Conservation (phyloP, 2,329 filamentous ascomycete genomes). For the Leptodontidium sp. region DNA sequence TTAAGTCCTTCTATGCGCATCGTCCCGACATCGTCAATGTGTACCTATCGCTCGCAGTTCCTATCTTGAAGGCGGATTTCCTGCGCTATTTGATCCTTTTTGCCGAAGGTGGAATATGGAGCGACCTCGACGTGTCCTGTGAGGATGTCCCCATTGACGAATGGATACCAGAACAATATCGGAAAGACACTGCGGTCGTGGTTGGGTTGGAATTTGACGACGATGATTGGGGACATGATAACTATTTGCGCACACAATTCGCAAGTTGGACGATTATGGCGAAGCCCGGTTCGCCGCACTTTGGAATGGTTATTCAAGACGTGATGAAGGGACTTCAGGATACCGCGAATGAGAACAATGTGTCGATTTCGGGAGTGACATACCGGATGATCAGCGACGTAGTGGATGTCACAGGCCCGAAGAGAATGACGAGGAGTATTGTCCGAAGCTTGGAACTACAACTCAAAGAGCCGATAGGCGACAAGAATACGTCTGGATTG, state of each 20-base stretch:
- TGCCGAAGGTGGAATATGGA: conserved; percentile 53
- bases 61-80: conserved; percentile 53
- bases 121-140: conserved; percentile 52
- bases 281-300: too few relatives aligned
- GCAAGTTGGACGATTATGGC: conserved; percentile 35
- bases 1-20: conserved; percentile 45
- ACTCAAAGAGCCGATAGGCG: conserved; percentile 33
- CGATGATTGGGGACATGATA: conserved; percentile 48
- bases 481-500: conserved; percentile 38
- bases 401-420: conserved; percentile 41
- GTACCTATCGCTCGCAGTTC: conserved; percentile 48
- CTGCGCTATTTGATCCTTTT: conserved; percentile 53
- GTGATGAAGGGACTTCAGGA: too few relatives aligned
- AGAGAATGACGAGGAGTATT: conserved; percentile 42
- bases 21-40: conserved; percentile 50
- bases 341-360: too few relatives aligned
- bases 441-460: conserved; percentile 39
- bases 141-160: conserved; percentile 45
- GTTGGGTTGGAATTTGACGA: conserved; percentile 44
- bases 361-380: too few relatives aligned
- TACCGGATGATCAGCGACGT: too few relatives aligned
- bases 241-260: conserved; percentile 38
- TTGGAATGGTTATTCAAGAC: too few relatives aligned
- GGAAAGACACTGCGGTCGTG: conserved; percentile 44
- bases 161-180: conserved; percentile 50